Evolutionary conservation across 768 basidiomycete species (phyloP).

Genomic region (Paxillus involutus): DNA sequence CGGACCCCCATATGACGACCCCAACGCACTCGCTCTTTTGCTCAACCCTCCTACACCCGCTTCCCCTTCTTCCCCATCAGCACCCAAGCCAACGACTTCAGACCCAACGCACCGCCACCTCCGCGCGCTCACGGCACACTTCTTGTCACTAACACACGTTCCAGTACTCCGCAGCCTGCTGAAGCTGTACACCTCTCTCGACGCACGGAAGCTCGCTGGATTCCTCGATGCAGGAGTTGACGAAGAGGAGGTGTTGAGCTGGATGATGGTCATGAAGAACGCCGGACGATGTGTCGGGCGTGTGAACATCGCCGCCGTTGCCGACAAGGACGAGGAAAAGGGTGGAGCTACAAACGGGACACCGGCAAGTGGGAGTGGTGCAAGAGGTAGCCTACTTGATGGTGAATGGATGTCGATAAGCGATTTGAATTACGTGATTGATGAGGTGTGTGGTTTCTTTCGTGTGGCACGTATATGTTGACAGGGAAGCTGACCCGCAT

Average conservation of each 20-base stretch:
- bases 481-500: background rate
- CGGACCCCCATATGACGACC: conserved; percentile 90
- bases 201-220: conserved; percentile 85
- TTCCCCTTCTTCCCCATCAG: conserved; percentile 26
- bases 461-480: background rate
- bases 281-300: conserved; percentile 70
- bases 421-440: conserved; percentile 94
- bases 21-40: conserved; percentile 54
- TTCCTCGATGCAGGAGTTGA: conserved; percentile 76
- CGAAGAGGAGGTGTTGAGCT: conserved; percentile 93
- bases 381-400: conserved; percentile 62
- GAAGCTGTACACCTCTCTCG: conserved; percentile 93
- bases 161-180: conserved; percentile 89
- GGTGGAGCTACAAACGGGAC: background rate
- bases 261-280: conserved; percentile 96
- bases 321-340: conserved; percentile 36
- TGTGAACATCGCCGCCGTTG: conserved; percentile 41
- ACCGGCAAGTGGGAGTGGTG: conserved; percentile 23
- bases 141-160: conserved; percentile 70
- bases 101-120: conserved; percentile 88
- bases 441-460: conserved; percentile 60
- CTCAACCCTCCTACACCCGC: conserved; percentile 38
- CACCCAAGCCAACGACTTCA: conserved; percentile 7
- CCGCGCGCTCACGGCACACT: conserved; percentile 80
- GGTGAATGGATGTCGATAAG: conserved; percentile 88